A percentile compares a stretch with the other conserved stretches of the same genome.
phyloP scores from a whole-genome alignment of 495 filamentous ascomycete genomes.

The Aspergillus ostianus region DNA sequence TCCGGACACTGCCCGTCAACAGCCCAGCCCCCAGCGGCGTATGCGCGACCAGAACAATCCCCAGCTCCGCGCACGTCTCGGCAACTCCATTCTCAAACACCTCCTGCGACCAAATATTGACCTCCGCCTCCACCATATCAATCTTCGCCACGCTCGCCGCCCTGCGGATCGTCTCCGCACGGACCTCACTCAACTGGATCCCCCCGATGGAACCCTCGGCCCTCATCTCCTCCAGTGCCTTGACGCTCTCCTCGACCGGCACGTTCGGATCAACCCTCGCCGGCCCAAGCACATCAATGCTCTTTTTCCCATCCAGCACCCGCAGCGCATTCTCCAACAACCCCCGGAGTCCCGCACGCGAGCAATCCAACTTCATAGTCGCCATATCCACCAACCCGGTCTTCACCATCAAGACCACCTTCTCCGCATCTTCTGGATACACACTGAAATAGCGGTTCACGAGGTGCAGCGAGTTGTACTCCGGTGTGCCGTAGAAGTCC shows the following conservation, averaged over 20 bases:
- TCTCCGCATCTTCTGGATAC: slow-evolving; percentile 66
- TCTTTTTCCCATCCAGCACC: slow-evolving; percentile 64
- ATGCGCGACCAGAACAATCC: slow-evolving; percentile 62
- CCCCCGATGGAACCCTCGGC: slow-evolving; percentile 52
- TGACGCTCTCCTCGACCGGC: slow-evolving; percentile 52
- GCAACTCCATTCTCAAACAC: slow-evolving; percentile 65
- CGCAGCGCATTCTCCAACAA: slow-evolving; percentile 55
- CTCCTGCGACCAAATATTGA: slow-evolving; percentile 58
- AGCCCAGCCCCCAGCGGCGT: slow-evolving; percentile 48
- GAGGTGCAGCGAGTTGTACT: slow-evolving; percentile 53
- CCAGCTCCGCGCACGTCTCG: slow-evolving; percentile 56
- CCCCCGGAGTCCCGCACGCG: slow-evolving; percentile 46
- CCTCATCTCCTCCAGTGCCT: slow-evolving; percentile 35
- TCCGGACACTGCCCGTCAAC: slow-evolving; percentile 58
- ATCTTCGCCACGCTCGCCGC: slow-evolving; percentile 61
- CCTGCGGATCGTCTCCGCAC: slow-evolving; percentile 60
- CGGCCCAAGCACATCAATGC: slow-evolving; percentile 69
- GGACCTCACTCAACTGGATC: slow-evolving; percentile 63
- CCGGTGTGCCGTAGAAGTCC: slow-evolving; percentile 36
- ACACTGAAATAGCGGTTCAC: slow-evolving; percentile 64
- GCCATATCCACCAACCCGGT: slow-evolving; percentile 44
- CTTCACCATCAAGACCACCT: slow-evolving; percentile 66
- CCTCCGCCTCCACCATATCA: slow-evolving; percentile 64
- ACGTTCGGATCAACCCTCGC: slow-evolving; percentile 62
- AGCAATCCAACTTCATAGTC: slow-evolving; percentile 41